Evolutionary conservation across 352 stramenopile species (phyloP).

Genomic region (Thalassiosira delicatula): DNA sequence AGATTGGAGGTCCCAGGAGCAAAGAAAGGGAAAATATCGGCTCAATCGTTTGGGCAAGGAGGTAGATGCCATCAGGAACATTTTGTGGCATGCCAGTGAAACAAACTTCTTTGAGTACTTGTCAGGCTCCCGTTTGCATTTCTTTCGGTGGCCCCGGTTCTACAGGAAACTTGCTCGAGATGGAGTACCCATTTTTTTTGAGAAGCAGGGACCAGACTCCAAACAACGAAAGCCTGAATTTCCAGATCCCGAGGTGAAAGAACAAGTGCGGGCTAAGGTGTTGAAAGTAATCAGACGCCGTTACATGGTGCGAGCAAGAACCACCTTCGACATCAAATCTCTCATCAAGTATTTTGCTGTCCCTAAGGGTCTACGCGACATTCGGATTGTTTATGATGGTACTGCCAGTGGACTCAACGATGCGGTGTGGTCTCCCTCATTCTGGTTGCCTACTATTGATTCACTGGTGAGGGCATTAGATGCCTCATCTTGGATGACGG

Average conservation of each 20-base stretch:
- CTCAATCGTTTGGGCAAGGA: neutral
- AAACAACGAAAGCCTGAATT: neutral
- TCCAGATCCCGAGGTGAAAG: neutral
- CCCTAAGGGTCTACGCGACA: constrained; percentile 4
- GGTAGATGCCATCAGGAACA: neutral
- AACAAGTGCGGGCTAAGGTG: neutral
- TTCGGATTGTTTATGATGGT: constrained; percentile 32
- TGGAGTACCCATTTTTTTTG: constrained; percentile 13
- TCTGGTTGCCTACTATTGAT: constrained; percentile 19
- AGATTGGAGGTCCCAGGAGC: neutral
- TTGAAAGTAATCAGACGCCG: neutral
- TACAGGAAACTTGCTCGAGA: constrained; percentile 6
- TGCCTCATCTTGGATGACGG: constrained; percentile 13
- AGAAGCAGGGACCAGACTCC: neutral
- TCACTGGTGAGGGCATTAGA: constrained; percentile 27
- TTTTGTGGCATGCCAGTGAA: neutral
- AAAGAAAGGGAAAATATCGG: neutral
- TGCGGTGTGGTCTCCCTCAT: constrained; percentile 15
- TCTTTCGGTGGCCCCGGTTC: neutral
- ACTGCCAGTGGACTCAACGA: constrained; percentile 19
- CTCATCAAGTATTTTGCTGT: constrained; percentile 3
- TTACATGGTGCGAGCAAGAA: neutral
- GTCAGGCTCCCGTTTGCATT: neutral
- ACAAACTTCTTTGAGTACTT: constrained; percentile 22
- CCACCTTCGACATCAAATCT: neutral